Conservation (phyloP, 78 protist species). For the Chrysochromulina tobinii region DNA sequence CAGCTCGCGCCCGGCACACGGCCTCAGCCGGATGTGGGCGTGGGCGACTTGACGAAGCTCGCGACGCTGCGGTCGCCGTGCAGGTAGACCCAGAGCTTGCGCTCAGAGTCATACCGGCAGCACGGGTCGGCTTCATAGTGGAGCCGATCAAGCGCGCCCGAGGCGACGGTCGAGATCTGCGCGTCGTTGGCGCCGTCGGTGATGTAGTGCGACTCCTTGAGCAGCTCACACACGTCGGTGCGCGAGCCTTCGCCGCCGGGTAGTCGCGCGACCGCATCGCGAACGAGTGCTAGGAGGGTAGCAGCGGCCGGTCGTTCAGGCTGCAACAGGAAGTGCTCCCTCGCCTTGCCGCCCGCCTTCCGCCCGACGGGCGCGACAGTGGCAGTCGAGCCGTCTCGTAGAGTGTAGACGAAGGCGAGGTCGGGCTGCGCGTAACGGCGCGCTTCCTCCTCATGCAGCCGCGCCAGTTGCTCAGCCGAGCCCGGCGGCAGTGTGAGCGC, state of each 20-base stretch:
- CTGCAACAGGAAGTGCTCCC: not conserved
- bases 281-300: not conserved
- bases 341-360: not conserved
- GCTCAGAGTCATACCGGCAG: not conserved
- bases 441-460: not conserved
- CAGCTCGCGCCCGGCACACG: no score
- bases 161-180: not conserved
- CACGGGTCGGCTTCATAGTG: not conserved
- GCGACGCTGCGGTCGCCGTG: not conserved
- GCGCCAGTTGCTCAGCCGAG: not conserved
- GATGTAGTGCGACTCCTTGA: not conserved
- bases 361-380: not conserved
- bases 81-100: not conserved
- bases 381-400: not conserved
- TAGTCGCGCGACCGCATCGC: not conserved
- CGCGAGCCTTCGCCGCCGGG: constrained; percentile 1
- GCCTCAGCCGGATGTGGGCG: no score
- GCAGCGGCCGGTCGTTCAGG: not conserved
- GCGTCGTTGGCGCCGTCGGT: not conserved
- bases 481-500: not conserved
- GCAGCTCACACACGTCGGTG: not conserved
- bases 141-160: not conserved
- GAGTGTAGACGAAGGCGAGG: not conserved
- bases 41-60: no score
- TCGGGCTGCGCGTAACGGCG: not conserved